Evolutionary conservation across 805 yeast species (phyloP).

Genomic region (Sugiyamaella americana): DNA sequence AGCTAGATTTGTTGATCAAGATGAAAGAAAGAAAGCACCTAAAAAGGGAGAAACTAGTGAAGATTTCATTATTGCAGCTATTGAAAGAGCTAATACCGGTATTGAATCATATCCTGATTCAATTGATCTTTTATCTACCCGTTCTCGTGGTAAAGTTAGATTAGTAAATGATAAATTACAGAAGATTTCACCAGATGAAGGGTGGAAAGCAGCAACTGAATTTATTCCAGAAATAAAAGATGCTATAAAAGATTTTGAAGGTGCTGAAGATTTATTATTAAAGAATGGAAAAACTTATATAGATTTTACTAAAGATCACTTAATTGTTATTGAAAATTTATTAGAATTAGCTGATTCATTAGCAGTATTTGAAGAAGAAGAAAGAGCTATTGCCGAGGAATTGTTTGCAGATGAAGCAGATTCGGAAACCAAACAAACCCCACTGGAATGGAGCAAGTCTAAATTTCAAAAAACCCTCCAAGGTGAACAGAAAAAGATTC

Average conservation of each 20-base stretch:
- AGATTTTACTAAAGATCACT: not conserved
- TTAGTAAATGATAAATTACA: conserved; percentile 30
- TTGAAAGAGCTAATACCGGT: conserved; percentile 64
- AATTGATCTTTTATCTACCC: conserved; percentile 44
- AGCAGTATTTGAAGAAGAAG: conserved; percentile 36
- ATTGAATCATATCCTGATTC: conserved; percentile 44
- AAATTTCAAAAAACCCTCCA: not conserved
- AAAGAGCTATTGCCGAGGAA: conserved; percentile 16
- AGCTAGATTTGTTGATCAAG: conserved; percentile 25
- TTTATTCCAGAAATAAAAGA: conserved; percentile 14
- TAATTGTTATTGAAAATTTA: conserved; percentile 23
- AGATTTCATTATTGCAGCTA: conserved; percentile 62
- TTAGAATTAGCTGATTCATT: conserved; percentile 50
- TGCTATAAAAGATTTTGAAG: conserved; percentile 43
- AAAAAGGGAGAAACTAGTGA: conserved; percentile 31
- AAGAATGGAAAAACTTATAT: not conserved
- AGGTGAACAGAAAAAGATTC: conserved; percentile 1
- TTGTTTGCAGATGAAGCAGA: conserved; percentile 13
- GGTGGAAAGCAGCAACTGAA: conserved; percentile 7
- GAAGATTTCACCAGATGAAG: not conserved
- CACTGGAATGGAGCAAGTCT: not conserved
- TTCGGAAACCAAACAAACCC: too few relatives aligned
- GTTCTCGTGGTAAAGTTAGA: conserved; percentile 41
- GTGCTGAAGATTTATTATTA: conserved; percentile 32
- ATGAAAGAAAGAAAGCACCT: conserved; percentile 14